Evolutionary conservation across 2,329 filamentous ascomycete genomes (phyloP), one percentile per base, ranked within the genome.

Genomic region (Fusarium caatingaense): DNA sequence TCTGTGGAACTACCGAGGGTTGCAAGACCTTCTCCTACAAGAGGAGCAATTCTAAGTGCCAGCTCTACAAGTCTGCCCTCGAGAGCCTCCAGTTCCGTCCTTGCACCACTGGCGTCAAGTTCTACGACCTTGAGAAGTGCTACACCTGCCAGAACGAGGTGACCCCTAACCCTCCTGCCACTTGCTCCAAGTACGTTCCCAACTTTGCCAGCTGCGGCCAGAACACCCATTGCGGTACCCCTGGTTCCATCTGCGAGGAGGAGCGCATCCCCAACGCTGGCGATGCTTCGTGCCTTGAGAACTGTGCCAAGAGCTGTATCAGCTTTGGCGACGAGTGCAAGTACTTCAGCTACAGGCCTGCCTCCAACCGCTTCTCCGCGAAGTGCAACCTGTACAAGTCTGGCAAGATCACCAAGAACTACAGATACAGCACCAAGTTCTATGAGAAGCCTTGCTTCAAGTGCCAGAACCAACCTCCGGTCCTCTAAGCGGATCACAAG

Each of bases 221-320:
- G 16, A 28, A 50, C 37, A 66, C 68, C 18, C 23, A 51, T 53
- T 71, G 68, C n/a, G 68, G 64, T 7, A 56, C 60, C 1, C 30
- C 18, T 1, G 68, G 68, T 11, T 32, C 49, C 9, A 60, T 71
- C 56, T 59, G 60, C 32, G 30, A 71, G 13, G 68, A 61, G 34
- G 30, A 34, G 1, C 45, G 28, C 9, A 71, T 69, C 20, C 16
- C 21, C 7, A 42, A 30, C 6, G 27, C 13, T 2, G 67, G 60
- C 8, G 60, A 71, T 56, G 23, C 20, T 25, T 57, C 65, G 16
- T 66, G 56, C 56, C 55, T 71, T 8, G 68, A 65, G 32, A 61
- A 53, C 46, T 71, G 68, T 44, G 68, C 68, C 30, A 71, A 71
- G 68, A 71, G 64, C 60, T 71, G 68, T 25, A 69, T 72, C 6